Conservation (phyloP, 768 basidiomycete species). For the Auricularia cornea region DNA sequence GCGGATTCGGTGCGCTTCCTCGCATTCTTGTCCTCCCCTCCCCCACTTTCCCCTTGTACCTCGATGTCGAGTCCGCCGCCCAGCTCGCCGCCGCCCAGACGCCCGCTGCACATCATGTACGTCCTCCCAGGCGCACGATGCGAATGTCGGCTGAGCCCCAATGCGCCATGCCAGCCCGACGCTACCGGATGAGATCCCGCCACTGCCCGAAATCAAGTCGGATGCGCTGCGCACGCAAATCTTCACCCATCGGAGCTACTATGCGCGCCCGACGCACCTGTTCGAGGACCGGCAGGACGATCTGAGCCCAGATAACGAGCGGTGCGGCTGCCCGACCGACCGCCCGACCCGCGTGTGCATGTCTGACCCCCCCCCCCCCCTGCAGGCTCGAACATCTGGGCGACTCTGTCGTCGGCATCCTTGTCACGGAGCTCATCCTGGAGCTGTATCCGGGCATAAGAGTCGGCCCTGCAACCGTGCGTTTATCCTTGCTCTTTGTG, state of each 20-base stretch:
- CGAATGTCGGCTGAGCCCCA: background rate
- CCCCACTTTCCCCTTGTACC: background rate
- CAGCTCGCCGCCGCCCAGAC: background rate
- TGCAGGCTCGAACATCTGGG: slow-evolving; percentile 68
- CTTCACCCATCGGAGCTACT: slow-evolving; percentile 70
- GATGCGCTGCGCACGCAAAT: slow-evolving; percentile 42
- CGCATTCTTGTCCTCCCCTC: background rate
- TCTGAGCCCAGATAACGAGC: slow-evolving; percentile 75
- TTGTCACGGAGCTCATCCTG: slow-evolving; percentile 56
- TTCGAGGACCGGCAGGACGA: slow-evolving; percentile 70
- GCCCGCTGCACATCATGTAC: background rate
- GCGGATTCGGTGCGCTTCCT: too few species aligned
- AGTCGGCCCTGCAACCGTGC: slow-evolving; percentile 71
- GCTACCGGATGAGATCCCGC: slow-evolving; percentile 33
- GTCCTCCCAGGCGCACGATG: background rate
- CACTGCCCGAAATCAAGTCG: slow-evolving; percentile 48
- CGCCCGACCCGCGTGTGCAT: slow-evolving; percentile 15
- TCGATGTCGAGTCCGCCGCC: background rate
- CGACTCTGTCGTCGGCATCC: slow-evolving; percentile 60
- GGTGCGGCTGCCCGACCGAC: slow-evolving; percentile 31
- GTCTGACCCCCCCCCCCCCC: background rate
- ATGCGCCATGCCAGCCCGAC: background rate
- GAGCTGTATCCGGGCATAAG: slow-evolving; percentile 59
- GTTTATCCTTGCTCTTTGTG: slow-evolving; percentile 12
- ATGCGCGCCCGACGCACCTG: slow-evolving; percentile 59